phyloP scores from a whole-genome alignment of 23 red algal genomes.

The Gracilaria gracilis region DNA sequence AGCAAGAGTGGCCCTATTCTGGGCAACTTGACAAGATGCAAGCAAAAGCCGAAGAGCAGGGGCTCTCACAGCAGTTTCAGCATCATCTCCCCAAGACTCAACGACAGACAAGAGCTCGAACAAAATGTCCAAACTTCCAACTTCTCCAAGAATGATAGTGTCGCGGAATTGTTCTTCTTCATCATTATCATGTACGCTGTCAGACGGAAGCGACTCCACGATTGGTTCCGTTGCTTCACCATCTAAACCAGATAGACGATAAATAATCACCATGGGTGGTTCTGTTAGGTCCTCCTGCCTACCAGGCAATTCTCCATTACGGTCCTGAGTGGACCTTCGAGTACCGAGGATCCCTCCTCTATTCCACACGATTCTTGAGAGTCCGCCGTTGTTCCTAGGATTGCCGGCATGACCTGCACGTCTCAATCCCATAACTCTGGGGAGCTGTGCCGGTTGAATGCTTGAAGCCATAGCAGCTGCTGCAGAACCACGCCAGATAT shows the following conservation, averaged over 20 bases:
- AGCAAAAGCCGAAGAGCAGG: slow-evolving; percentile 63
- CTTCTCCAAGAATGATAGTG: slow-evolving; percentile 54
- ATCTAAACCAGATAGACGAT: slow-evolving; percentile 86
- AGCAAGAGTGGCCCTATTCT: slow-evolving; percentile 62
- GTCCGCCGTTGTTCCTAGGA: slow-evolving; percentile 40
- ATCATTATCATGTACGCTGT: slow-evolving; percentile 50
- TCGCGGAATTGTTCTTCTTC: slow-evolving; percentile 55
- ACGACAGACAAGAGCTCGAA: slow-evolving; percentile 68
- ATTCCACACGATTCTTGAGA: slow-evolving; percentile 34
- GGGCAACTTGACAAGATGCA: slow-evolving; percentile 64
- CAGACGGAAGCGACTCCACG: slow-evolving; percentile 46
- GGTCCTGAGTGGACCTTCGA: slow-evolving; percentile 3
- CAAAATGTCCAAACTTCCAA: slow-evolving; percentile 64
- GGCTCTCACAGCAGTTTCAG: slow-evolving; percentile 56
- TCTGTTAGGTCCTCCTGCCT: slow-evolving; percentile 12
- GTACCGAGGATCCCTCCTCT: slow-evolving; percentile 18
- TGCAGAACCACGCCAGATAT: slow-evolving; percentile 60
- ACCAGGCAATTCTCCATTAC: slow-evolving; percentile 14
- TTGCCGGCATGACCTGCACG: slow-evolving; percentile 25
- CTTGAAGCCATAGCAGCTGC: slow-evolving; percentile 54
- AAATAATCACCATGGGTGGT: slow-evolving; percentile 54
- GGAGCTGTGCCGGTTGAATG: slow-evolving; percentile 54
- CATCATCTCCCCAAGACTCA: slow-evolving; percentile 70
- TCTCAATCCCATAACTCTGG: slow-evolving; percentile 45
- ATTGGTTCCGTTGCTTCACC: slow-evolving; percentile 88